A percentile compares a stretch with the other conserved stretches of the same genome.
Evolutionary conservation across 1,284 basidiomycete genomes (phyloP).

Genomic region (Cryptococcus floricola): DNA sequence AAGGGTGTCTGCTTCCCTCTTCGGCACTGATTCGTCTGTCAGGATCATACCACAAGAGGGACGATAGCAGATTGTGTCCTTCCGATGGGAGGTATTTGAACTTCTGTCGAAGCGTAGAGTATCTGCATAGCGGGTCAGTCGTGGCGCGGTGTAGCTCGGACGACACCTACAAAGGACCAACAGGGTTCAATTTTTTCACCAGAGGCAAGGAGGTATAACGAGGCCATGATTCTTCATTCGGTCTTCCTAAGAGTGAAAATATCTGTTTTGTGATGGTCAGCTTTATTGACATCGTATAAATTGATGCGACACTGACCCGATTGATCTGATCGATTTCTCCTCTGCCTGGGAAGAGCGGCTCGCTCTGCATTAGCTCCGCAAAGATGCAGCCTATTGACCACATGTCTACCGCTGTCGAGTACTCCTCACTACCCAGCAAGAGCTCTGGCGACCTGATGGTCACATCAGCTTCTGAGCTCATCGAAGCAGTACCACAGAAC

Average conservation of each 20-base stretch:
- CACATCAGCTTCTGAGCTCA: not conserved
- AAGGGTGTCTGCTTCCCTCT: slow-evolving; percentile 83
- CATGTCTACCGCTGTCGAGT: slow-evolving; percentile 70
- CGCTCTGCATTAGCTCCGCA: slow-evolving; percentile 87
- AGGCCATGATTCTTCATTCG: slow-evolving; percentile 81
- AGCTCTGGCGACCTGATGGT: slow-evolving; percentile 82
- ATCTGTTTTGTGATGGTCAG: slow-evolving; percentile 50
- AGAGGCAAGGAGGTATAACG: slow-evolving; percentile 73
- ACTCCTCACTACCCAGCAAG: slow-evolving; percentile 83
- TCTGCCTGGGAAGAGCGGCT: slow-evolving; percentile 93
- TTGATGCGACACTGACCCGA: slow-evolving; percentile 56
- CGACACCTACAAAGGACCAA: slow-evolving; percentile 56
- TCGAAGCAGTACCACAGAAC: not conserved
- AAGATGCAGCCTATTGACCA: slow-evolving; percentile 65
- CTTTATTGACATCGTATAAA: not conserved
- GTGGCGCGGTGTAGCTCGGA: not conserved
- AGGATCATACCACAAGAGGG: slow-evolving; percentile 85
- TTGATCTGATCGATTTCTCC: slow-evolving; percentile 87
- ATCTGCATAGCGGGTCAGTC: slow-evolving; percentile 31
- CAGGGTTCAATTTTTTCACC: slow-evolving; percentile 71
- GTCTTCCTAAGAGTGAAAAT: slow-evolving; percentile 85
- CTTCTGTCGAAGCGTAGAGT: slow-evolving; percentile 51
- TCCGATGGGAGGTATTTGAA: slow-evolving; percentile 78
- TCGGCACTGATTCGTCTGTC: slow-evolving; percentile 76
- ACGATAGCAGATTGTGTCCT: slow-evolving; percentile 79